Evolutionary conservation across 805 yeast genomes (phyloP), one percentile per base, ranked within the genome.

Genomic region (Torulaspora franciscae): DNA sequence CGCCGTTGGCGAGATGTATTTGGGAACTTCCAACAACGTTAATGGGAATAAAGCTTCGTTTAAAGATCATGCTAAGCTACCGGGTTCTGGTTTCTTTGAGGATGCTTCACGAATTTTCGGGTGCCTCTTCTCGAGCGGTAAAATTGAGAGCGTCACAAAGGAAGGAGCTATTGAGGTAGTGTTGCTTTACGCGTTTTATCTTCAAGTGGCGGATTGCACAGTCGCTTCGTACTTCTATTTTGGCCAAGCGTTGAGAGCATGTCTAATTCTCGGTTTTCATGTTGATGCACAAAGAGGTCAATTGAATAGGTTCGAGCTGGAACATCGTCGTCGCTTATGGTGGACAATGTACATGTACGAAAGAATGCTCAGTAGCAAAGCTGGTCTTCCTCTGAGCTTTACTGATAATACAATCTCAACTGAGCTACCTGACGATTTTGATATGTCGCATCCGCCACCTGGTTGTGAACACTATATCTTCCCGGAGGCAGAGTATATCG

Each of bases 291-390:
- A 83, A 48, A 78, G 79, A 54, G 87, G 80, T 50, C 78, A 73
- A 28, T 69, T 85, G 14, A 72, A 80, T 27, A 72, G 79, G 50
- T 76, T 77, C 54, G 91, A 83, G 69, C 80, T 84, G 52, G 95
- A 90, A 52, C 89, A 85, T 62, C 73, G 95, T 41, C 75, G 95
- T 58, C 76, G 90, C 46, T 65, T 87, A 28, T 89, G 91, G 70
- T 89, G 96, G 96, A 82, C 89, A 33, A 80, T 83, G 26, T 88
- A 86, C 65, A 79, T 82, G 64, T 77, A 86, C 54, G 97, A 89
- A 66, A 67, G 91, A 62, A 84, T 85, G 91, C 65, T 85, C 32
- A 82, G 88, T 6, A 82, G 90, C 9, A 85, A 85, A 57, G 90
- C 90, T 0, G 95, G 95, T 1, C 65, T 85, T 22, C 95, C 95